Evolutionary conservation across 129 eudicot species (phyloP).

Genomic region (Solidago caesia): DNA sequence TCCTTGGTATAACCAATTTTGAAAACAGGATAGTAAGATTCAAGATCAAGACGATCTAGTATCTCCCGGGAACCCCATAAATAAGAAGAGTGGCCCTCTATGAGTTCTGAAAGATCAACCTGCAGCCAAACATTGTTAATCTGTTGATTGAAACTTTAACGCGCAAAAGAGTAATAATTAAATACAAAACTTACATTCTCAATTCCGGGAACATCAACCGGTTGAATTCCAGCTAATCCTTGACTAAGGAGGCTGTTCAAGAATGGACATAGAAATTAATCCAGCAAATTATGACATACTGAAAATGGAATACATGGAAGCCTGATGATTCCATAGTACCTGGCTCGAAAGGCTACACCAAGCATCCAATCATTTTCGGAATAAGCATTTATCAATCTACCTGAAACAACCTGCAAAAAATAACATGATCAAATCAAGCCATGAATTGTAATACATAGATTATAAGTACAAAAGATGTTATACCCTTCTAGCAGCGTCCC

Average conservation of each 20-base stretch:
- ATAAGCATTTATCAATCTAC: conserved; percentile 81
- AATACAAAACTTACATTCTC: conserved; percentile 64
- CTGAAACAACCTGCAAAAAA: conserved; percentile 75
- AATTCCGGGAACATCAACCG: conserved; percentile 83
- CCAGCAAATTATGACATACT: neutral
- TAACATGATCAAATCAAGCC: conserved; percentile 5
- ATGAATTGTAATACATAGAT: conserved; percentile 9
- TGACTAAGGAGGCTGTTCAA: conserved; percentile 71
- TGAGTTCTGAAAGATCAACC: conserved; percentile 83
- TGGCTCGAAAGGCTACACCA: conserved; percentile 95
- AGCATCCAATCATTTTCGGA: conserved; percentile 94
- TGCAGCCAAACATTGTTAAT: neutral
- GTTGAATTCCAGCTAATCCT: conserved; percentile 95
- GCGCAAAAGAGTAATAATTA: neutral
- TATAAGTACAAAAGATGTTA: neutral
- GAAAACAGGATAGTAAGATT: conserved; percentile 69
- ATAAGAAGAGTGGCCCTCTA: conserved; percentile 92
- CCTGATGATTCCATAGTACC: conserved; percentile 34
- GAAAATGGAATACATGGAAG: neutral
- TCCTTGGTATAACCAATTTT: conserved; percentile 34
- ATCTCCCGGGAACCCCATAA: conserved; percentile 78
- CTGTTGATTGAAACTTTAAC: neutral
- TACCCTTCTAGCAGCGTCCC: conserved; percentile 88
- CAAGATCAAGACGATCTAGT: conserved; percentile 79
- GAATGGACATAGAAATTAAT: neutral